These are phyloP conservation scores for Coemansia sp. DNA, from an alignment of 192 early-diverging fungal genomes.

Conservation along the genomic window DNA sequence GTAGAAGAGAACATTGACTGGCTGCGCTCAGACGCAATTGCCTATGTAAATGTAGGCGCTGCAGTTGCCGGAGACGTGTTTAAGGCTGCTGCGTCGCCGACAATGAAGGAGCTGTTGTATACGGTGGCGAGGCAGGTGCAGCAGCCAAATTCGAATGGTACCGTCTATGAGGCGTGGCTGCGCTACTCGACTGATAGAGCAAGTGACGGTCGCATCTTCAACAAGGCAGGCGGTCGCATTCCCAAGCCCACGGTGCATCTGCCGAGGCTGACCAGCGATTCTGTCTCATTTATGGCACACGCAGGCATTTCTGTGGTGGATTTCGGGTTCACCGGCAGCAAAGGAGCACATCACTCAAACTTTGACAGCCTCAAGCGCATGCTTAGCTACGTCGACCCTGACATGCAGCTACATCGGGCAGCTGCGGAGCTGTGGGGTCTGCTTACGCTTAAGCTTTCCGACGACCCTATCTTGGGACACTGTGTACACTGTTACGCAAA, in stretches of 20 bases:
- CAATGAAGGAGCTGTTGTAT: constrained; percentile 49
- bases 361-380: constrained; percentile 66
- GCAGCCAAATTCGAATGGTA: constrained; percentile 48
- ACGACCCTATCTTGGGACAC: constrained; percentile 50
- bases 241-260: constrained; percentile 17
- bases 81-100: constrained; percentile 51
- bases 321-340: constrained; percentile 54
- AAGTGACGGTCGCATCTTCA: background rate
- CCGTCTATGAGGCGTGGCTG: constrained; percentile 58
- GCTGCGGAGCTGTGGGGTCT: constrained; percentile 54
- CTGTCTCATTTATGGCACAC: constrained; percentile 61
- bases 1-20: constrained; percentile 60
- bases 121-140: constrained; percentile 49
- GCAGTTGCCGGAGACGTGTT: constrained; percentile 58
- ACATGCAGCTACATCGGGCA: constrained; percentile 57
- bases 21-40: constrained; percentile 53
- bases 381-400: constrained; percentile 58
- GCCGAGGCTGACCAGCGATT: constrained; percentile 60
- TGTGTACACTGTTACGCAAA: constrained; percentile 52
- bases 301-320: constrained; percentile 61
- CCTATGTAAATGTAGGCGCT: constrained; percentile 62
- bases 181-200: constrained; percentile 9
- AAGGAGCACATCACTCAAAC: constrained; percentile 66
- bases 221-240: background rate
- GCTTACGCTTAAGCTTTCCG: constrained; percentile 50